Percentiles rank a stretch among this genome's conserved stretches.
These are phyloP conservation scores for Barbarea vulgaris DNA, from an alignment of 345 rosid genomes.

Conservation along the genomic window DNA sequence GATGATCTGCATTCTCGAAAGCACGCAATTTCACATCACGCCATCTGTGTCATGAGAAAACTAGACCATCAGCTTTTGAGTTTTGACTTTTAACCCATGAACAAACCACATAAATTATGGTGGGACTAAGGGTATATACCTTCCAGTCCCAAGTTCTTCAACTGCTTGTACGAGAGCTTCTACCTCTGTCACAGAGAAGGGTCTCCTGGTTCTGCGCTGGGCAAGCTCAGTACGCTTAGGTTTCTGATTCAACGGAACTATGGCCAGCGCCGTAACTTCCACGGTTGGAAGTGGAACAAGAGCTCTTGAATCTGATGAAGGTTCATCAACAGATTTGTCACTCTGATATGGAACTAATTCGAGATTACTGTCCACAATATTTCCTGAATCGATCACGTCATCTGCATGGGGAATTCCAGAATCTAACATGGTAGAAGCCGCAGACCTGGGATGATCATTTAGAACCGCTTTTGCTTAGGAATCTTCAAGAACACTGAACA, in stretches of 20 bases:
- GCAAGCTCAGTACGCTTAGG: conserved; percentile 64
- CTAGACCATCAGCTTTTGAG: conserved; percentile 17
- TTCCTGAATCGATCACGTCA: conserved; percentile 41
- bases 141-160: conserved; percentile 89
- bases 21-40: conserved; percentile 77
- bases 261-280: conserved; percentile 58
- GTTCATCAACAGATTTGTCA: conserved; percentile 53
- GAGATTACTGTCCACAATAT: conserved; percentile 49
- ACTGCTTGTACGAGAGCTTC: conserved; percentile 89
- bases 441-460: conserved; percentile 56
- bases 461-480: conserved; percentile 44
- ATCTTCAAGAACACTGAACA: conserved; percentile 40
- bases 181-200: conserved; percentile 87
- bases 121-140: conserved; percentile 44
- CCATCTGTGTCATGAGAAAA: conserved; percentile 58
- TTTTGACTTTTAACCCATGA: not conserved
- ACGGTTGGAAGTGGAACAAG: conserved; percentile 62
- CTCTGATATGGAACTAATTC: conserved; percentile 48
- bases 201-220: conserved; percentile 89
- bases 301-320: conserved; percentile 63
- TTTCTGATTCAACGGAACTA: conserved; percentile 73
- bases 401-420: conserved; percentile 46
- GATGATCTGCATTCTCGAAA: conserved; percentile 71
- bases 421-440: conserved; percentile 49
- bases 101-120: conserved; percentile 4